Percentiles rank a stretch among this genome's conserved stretches.
Evolutionary conservation across 148 eudicot species (phyloP).

Genomic region (Spergularia marina): DNA sequence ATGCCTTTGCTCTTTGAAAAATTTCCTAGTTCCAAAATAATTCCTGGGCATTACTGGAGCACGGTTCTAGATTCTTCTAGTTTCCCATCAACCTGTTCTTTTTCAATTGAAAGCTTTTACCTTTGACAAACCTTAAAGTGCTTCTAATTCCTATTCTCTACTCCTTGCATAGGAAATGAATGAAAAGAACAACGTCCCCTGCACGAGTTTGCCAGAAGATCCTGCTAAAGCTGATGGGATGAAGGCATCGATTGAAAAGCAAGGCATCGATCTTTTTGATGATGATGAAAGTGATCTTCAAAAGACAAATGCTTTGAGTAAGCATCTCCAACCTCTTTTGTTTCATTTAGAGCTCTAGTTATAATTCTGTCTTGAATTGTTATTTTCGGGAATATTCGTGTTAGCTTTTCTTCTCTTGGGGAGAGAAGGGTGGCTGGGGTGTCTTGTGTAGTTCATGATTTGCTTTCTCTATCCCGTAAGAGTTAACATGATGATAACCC

Average conservation of each 20-base stretch:
- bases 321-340: conserved; percentile 26
- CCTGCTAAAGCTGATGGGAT: conserved; percentile 23
- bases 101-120: not conserved
- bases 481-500: not conserved
- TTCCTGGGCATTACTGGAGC: not conserved
- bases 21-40: not conserved
- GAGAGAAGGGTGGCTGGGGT: not conserved
- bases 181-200: conserved; percentile 31
- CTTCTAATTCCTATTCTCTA: not conserved
- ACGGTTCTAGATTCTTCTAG: not conserved
- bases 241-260: conserved; percentile 29
- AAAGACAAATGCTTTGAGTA: conserved; percentile 77
- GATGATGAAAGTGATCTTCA: conserved; percentile 61
- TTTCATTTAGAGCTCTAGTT: too few species aligned
- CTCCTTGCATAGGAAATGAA: conserved; percentile 44
- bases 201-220: conserved; percentile 24
- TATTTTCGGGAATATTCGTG: too few species aligned
- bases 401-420: not conserved
- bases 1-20: not conserved
- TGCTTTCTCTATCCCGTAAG: not conserved
- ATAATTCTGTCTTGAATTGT: too few species aligned
- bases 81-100: not conserved
- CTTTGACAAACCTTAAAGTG: not conserved
- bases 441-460: not conserved
- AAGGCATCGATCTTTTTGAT: conserved; percentile 74